Evolutionary conservation across 345 rosid genomes (phyloP).

Genomic region (Arabis alpina): DNA sequence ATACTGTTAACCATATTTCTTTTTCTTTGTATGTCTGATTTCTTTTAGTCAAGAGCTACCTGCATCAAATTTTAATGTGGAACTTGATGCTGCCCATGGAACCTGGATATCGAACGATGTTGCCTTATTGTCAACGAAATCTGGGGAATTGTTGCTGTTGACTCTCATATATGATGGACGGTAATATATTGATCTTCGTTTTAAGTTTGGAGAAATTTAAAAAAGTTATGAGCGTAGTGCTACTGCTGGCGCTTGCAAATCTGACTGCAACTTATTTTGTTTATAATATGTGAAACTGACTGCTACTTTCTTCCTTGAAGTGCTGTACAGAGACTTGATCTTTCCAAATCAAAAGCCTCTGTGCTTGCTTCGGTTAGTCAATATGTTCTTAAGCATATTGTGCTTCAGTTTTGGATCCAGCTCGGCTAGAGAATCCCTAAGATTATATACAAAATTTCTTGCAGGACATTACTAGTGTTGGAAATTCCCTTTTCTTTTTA

Average conservation of each 20-base stretch:
- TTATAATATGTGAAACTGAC: conserved; percentile 31
- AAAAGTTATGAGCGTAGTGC: neutral
- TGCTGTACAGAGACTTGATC: conserved; percentile 95
- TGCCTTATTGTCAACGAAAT: conserved; percentile 84
- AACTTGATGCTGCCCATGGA: conserved; percentile 95
- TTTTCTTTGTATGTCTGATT: conserved; percentile 26
- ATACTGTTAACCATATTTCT: conserved; percentile 24
- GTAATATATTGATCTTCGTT: conserved; percentile 47
- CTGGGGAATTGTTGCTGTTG: conserved; percentile 86
- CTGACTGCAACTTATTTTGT: conserved; percentile 17
- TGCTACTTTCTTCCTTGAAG: conserved; percentile 55
- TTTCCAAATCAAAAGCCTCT: conserved; percentile 96
- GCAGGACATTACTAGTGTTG: conserved; percentile 84
- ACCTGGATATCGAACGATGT: conserved; percentile 84
- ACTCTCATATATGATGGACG: conserved; percentile 95
- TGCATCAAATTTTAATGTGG: conserved; percentile 78
- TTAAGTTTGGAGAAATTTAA: neutral
- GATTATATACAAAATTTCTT: conserved; percentile 39
- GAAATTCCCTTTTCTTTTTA: conserved; percentile 80
- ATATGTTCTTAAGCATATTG: conserved; percentile 26
- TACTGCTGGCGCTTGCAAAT: conserved; percentile 30
- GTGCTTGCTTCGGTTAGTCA: conserved; percentile 94
- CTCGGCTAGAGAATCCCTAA: conserved; percentile 22
- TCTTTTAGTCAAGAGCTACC: conserved; percentile 88
- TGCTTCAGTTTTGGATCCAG: conserved; percentile 11